Evolutionary conservation across 495 filamentous ascomycete genomes (phyloP).

Genomic region (Saxispiralis lemnorum): DNA sequence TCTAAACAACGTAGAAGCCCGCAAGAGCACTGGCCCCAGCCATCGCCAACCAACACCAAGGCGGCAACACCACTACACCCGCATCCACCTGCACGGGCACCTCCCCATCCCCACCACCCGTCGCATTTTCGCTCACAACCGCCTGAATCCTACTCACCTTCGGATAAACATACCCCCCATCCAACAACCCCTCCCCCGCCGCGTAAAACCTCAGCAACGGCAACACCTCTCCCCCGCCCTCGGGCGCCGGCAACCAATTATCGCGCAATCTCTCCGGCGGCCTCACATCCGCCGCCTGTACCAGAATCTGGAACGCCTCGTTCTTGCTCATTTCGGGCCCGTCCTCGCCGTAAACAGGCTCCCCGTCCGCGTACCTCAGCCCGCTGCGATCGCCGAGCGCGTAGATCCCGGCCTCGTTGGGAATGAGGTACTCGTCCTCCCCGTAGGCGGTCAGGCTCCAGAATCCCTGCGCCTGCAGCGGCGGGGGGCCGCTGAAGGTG

Average conservation of each 20-base stretch:
- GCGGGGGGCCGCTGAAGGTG: slow-evolving; percentile 21
- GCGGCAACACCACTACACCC: too few relatives aligned
- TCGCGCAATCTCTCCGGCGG: slow-evolving; percentile 24
- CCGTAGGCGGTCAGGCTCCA: slow-evolving; percentile 26
- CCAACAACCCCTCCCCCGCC: not conserved
- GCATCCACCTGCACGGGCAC: too few relatives aligned
- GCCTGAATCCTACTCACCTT: slow-evolving; percentile 1
- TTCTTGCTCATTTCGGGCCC: not conserved
- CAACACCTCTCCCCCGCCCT: slow-evolving; percentile 3
- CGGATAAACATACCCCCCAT: slow-evolving; percentile 4
- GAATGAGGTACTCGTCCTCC: slow-evolving; percentile 14
- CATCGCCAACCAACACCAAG: too few relatives aligned
- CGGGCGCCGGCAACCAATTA: slow-evolving; percentile 16
- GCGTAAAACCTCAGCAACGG: slow-evolving; percentile 7
- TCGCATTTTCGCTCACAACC: too few relatives aligned
- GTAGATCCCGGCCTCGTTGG: slow-evolving; percentile 18
- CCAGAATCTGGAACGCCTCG: slow-evolving; percentile 15
- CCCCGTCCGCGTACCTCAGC: slow-evolving; percentile 20
- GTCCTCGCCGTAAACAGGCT: slow-evolving; percentile 14
- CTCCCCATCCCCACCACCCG: too few relatives aligned
- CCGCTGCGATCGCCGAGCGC: slow-evolving; percentile 21
- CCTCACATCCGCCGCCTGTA: slow-evolving; percentile 18
- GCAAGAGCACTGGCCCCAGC: too few relatives aligned
- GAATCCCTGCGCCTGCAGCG: slow-evolving; percentile 17
- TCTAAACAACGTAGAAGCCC: too few relatives aligned